Percentiles rank a stretch among this genome's conserved stretches.
phyloP scores from a whole-genome alignment of 805 yeast genomes.

The Ogataea glucozyma region DNA sequence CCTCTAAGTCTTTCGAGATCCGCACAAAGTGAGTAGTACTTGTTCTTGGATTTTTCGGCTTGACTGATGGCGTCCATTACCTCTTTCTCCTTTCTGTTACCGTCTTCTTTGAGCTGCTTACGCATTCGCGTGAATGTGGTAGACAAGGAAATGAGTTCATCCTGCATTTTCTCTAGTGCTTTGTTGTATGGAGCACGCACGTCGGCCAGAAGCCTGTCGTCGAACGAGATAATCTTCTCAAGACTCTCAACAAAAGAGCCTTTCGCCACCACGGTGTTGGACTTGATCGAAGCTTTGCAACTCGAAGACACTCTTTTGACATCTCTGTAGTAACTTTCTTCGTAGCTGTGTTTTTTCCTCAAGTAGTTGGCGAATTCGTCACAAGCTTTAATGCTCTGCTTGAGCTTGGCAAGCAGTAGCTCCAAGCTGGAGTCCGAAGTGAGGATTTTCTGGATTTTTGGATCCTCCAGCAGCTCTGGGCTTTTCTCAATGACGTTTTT shows the following conservation, averaged over 20 bases:
- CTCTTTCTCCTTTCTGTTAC: constrained; percentile 78
- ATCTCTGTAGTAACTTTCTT: constrained; percentile 76
- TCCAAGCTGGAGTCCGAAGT: constrained; percentile 78
- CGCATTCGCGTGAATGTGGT: constrained; percentile 70
- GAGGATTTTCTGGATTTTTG: constrained; percentile 52
- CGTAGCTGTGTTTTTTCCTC: constrained; percentile 74
- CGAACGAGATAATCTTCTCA: constrained; percentile 70
- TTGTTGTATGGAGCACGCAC: constrained; percentile 77
- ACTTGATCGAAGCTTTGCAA: constrained; percentile 29
- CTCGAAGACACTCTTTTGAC: constrained; percentile 68
- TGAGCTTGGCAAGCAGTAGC: constrained; percentile 66
- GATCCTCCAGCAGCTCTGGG: constrained; percentile 46
- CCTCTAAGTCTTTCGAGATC: constrained; percentile 79
- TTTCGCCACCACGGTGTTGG: constrained; percentile 41
- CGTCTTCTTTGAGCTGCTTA: constrained; percentile 79
- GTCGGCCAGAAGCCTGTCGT: constrained; percentile 64
- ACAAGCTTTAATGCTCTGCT: constrained; percentile 76
- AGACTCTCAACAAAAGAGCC: constrained; percentile 63
- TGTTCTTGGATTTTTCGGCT: constrained; percentile 85
- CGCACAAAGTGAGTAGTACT: constrained; percentile 76
- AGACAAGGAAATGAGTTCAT: constrained; percentile 73
- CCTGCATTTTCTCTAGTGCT: constrained; percentile 81
- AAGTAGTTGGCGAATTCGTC: constrained; percentile 83
- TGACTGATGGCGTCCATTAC: constrained; percentile 76
- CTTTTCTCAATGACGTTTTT: constrained; percentile 22